Base-by-base conservation (phyloP, 192 early-diverging fungal species). In the Mortierella alpina region DNA sequence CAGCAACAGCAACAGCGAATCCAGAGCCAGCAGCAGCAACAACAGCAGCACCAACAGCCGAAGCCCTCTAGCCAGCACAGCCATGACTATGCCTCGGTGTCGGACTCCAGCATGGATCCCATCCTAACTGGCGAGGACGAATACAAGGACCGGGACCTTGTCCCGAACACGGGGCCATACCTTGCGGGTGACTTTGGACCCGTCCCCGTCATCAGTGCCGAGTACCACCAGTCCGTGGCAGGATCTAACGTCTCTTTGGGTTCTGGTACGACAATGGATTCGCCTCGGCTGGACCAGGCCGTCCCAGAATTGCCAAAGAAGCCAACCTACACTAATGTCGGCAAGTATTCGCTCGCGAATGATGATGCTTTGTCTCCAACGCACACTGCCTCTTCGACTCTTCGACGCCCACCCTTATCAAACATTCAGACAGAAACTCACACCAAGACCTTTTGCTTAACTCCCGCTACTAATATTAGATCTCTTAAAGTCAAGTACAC, bases 401-500 rank as follows among this genome's bases (percentile, higher is more conserved):
- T 22, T 51, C 47, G 15, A 41, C 7, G 14, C 2, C 23, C 22
- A 5, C 46, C 12, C 22, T 13, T 31, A 42, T 47, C 6, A 9
- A 18, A 47, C 13, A 51, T 15, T 51, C 31, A 31, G 31, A 31
- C 31, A 31, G 31, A 31, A 55, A 50, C 48, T 66, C n/a, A 50
- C 23, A 61, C n/a, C 41, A 48, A 44, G 63, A 55, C 23, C 50
- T 50, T 12, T 44, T 54, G n/a, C 22, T 9, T 20, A 7, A 56
- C 7, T 9, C 20, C 5, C 62, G 12, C 12, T 40, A 82, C 82
- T 64, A 82, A 83, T 65, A 72, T 31, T 87, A 83, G 93, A 93
- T 70, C 75, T 92, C 70, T 84, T 91, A 46, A 93, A 91, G 76
- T 86, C 90, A 7, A 87, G 88, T n/a, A 89, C 91, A 15, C 86